A percentile compares a stretch with the other conserved stretches of the same genome.
Conservation (phyloP, 2,329 filamentous ascomycete genomes). For the Colletotrichum destructivum region DNA sequence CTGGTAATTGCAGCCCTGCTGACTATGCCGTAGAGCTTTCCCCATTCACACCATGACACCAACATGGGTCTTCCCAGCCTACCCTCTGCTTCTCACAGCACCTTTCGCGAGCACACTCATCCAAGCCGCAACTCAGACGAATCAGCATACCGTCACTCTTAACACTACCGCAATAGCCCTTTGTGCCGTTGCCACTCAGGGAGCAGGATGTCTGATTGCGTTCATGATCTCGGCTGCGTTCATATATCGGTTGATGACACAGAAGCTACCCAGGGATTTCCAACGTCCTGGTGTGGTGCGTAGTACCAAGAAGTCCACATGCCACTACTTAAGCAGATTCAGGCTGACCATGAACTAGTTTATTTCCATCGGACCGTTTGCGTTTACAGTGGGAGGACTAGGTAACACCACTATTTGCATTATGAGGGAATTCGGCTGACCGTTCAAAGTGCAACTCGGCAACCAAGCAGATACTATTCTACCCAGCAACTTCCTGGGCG, state of each 20-base stretch:
- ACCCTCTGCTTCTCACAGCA: conserved; percentile 83
- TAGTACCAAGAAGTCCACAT: conserved; percentile 27
- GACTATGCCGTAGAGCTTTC: conserved; percentile 58
- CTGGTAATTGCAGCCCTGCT: neutral
- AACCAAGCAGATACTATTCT: conserved; percentile 59
- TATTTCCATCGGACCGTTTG: conserved; percentile 84
- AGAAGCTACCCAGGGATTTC: conserved; percentile 83
- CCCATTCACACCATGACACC: conserved; percentile 89
- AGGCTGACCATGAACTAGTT: conserved; percentile 63
- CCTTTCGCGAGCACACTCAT: conserved; percentile 77
- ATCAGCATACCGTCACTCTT: conserved; percentile 48
- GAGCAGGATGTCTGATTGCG: conserved; percentile 69
- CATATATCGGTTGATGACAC: conserved; percentile 89
- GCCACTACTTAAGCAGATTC: neutral
- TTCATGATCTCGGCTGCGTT: conserved; percentile 90
- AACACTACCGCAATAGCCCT: conserved; percentile 64
- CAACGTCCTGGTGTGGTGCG: conserved; percentile 80
- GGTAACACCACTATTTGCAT: conserved; percentile 46
- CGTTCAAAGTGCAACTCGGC: conserved; percentile 59
- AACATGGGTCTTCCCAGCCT: conserved; percentile 90
- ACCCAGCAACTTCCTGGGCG: conserved; percentile 59
- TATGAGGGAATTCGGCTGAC: neutral
- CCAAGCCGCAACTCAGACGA: conserved; percentile 52
- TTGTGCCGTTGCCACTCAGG: conserved; percentile 66
- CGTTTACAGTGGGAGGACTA: conserved; percentile 67